A percentile compares a stretch with the other conserved stretches of the same genome.
phyloP scores from a whole-genome alignment of 2,329 filamentous ascomycete genomes.

The Pestalotiopsis sp. region DNA sequence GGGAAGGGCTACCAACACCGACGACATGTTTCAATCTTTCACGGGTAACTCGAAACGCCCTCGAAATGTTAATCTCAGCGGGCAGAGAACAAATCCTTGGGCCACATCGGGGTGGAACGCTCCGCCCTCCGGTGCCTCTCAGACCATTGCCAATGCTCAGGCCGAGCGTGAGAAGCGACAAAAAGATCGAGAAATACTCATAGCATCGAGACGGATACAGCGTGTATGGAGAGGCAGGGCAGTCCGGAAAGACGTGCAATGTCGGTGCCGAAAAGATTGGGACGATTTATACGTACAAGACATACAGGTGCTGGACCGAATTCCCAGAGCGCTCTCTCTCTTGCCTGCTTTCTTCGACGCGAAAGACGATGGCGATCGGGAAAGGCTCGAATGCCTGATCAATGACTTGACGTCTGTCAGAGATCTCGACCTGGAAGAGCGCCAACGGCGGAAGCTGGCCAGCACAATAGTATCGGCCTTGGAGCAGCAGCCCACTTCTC shows the following conservation, averaged over 20 bases:
- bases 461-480: constrained; percentile 29
- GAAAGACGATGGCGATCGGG: constrained; percentile 47
- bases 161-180: constrained; percentile 82
- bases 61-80: constrained; percentile 92
- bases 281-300: constrained; percentile 56
- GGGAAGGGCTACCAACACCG: not conserved
- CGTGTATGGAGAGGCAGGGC: constrained; percentile 79
- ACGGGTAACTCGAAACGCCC: constrained; percentile 83
- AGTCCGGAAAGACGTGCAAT: constrained; percentile 60
- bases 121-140: constrained; percentile 67
- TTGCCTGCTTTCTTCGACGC: constrained; percentile 54
- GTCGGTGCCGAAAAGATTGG: constrained; percentile 62
- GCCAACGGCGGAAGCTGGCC: constrained; percentile 28
- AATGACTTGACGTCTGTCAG: constrained; percentile 37
- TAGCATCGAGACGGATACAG: constrained; percentile 76
- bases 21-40: constrained; percentile 85
- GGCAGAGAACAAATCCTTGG: constrained; percentile 78
- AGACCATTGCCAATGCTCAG: constrained; percentile 82
- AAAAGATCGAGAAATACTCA: constrained; percentile 75
- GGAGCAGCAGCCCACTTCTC: constrained; percentile 27
- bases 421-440: not conserved
- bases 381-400: constrained; percentile 48
- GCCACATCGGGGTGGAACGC: constrained; percentile 63
- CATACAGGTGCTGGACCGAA: constrained; percentile 30
- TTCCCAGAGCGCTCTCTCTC: constrained; percentile 46